Evolutionary conservation across 1,284 basidiomycete species (phyloP).

Genomic region (Abortiporus biennis): DNA sequence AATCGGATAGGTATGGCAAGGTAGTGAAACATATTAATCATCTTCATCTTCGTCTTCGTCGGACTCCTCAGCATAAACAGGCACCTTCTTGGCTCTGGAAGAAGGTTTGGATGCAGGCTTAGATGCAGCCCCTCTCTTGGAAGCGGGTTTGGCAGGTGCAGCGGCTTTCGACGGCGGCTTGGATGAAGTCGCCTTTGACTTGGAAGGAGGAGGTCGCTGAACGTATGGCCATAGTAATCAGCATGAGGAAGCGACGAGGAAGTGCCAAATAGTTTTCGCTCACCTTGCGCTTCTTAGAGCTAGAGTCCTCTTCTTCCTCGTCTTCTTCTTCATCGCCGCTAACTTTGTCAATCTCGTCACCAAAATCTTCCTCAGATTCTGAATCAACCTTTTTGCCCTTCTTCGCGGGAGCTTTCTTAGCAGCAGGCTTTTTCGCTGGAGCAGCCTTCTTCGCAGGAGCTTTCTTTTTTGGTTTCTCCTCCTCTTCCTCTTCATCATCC

Average conservation of each 20-base stretch:
- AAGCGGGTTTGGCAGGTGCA: constrained; percentile 22
- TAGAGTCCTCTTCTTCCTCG: constrained; percentile 21
- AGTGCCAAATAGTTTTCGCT: background rate
- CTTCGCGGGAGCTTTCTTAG: constrained; percentile 30
- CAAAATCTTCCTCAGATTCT: constrained; percentile 31
- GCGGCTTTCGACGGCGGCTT: constrained; percentile 22
- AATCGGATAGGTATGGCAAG: background rate
- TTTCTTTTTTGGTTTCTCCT: constrained; percentile 33
- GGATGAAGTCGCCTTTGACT: constrained; percentile 19
- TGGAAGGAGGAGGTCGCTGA: constrained; percentile 22
- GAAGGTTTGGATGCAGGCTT: constrained; percentile 18
- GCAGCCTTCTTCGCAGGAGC: constrained; percentile 22
- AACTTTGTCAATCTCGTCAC: constrained; percentile 27
- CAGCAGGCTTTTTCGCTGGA: constrained; percentile 17
- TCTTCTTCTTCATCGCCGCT: constrained; percentile 25
- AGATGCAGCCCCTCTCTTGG: constrained; percentile 9
- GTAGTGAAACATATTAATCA: background rate
- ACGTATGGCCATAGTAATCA: background rate
- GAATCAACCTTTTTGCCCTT: constrained; percentile 19
- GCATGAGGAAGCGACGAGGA: background rate
- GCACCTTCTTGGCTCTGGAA: constrained; percentile 9
- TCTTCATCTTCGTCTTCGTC: constrained; percentile 7
- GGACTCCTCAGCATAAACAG: constrained; percentile 1
- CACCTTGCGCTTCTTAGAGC: constrained; percentile 33
- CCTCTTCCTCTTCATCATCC: constrained; percentile 32